These are phyloP conservation scores for Pilobolus umbonatus DNA, from an alignment of 192 early-diverging fungal genomes.

Conservation along the genomic window DNA sequence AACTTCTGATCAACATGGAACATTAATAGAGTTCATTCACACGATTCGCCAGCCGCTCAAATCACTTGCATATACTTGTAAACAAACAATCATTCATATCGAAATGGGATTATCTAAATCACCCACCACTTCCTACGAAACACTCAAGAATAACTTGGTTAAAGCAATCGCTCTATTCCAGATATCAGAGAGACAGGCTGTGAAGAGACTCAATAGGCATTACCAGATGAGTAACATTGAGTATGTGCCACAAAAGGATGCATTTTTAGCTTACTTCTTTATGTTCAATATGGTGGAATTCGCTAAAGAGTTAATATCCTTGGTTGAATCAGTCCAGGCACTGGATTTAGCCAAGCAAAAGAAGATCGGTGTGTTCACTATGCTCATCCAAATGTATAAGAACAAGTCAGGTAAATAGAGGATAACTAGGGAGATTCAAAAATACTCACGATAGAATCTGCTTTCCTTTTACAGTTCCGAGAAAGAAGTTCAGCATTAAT, in stretches of 20 bases:
- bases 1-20: slow-evolving; percentile 18
- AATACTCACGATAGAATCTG: too few relatives aligned
- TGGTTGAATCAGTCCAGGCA: slow-evolving; percentile 35
- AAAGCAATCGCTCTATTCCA: slow-evolving; percentile 50
- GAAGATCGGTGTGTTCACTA: not conserved
- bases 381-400: too few relatives aligned
- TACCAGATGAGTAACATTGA: slow-evolving; percentile 16
- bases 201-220: slow-evolving; percentile 39
- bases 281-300: slow-evolving; percentile 77
- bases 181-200: slow-evolving; percentile 37
- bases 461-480: too few relatives aligned
- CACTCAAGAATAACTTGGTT: slow-evolving; percentile 38
- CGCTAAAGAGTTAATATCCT: slow-evolving; percentile 52
- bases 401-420: too few relatives aligned
- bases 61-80: slow-evolving; percentile 52
- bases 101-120: slow-evolving; percentile 35
- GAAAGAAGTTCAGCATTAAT: too few relatives aligned
- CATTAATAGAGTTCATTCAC: slow-evolving; percentile 43
- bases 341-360: not conserved
- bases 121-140: slow-evolving; percentile 11
- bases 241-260: slow-evolving; percentile 44
- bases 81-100: slow-evolving; percentile 45
- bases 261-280: slow-evolving; percentile 77
- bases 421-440: too few relatives aligned
- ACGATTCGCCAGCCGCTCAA: slow-evolving; percentile 50